Evolutionary conservation across 83 land plant species (phyloP), one percentile per base, ranked within the genome.

Genomic region (Isoetes engelmannii): DNA sequence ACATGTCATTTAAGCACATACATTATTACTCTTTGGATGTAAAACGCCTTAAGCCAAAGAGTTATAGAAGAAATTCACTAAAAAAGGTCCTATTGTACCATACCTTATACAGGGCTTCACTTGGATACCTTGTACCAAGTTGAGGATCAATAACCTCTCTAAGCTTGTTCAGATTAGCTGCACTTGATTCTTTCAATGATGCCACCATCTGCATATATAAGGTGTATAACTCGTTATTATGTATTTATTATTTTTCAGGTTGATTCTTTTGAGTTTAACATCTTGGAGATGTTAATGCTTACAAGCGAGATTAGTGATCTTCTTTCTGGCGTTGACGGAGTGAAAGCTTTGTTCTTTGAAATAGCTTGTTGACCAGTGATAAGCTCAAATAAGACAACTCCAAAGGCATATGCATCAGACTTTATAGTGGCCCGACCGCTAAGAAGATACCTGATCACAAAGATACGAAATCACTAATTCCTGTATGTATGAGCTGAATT

Each of bases 301-400:
- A 77, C 76, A 48, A 72, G 45, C 20, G 68, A 44, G 54, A 77
- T 68, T 57, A 77, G 9, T 17, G 76, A 72, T 19, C 60, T 61
- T 59, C 69, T 54, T 67, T 72, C 80, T 42, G 44, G 19, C 4
- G 57, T 28, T 10, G 37, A 47, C 18, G 70, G 62, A 59, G 43
- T 61, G 50, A 63, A 48, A 43, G 5, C 51, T 60, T 68, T 63
- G 60, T 45, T 61, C 45, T 59, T 72, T 9, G 43, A 65, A 5
- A 77, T 51, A 44, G 76, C 80, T 68, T 60, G 74, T 66, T 72
- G 57, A 7, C 76, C 80, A n/a, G 80, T 59, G 8, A 77, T 58
- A 47, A 72, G 56, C 45, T 77, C 80, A 68, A 77, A 71, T 10
- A 77, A 48, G 41, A 77, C 76, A 58, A 77, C 76, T n/a, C 80